phyloP scores from a whole-genome alignment of 31 red algal genomes.

The Asparagopsis taxiformis region DNA sequence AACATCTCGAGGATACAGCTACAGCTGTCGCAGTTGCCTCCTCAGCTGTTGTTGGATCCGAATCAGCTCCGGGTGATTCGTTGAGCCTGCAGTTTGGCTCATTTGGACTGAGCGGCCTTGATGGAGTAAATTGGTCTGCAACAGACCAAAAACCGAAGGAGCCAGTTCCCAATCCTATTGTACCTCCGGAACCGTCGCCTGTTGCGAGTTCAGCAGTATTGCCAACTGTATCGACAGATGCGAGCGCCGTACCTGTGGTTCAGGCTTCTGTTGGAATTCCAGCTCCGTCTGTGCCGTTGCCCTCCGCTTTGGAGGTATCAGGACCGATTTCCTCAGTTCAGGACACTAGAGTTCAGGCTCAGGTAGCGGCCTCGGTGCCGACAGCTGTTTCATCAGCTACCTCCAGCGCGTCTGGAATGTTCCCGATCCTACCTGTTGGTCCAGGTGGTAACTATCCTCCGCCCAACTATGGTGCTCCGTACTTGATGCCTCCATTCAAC shows the following conservation, averaged over 20 bases:
- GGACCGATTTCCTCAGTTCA: neutral
- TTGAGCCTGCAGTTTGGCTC: conserved; percentile 76
- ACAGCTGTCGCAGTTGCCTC: conserved; percentile 42
- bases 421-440: conserved; percentile 51
- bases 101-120: conserved; percentile 60
- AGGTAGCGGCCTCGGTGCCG: conserved; percentile 8
- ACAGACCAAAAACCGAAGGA: conserved; percentile 38
- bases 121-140: conserved; percentile 71
- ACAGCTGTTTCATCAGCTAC: conserved; percentile 11
- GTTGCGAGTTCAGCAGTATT: conserved; percentile 16
- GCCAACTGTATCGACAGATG: conserved; percentile 2
- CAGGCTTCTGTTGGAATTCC: conserved; percentile 13
- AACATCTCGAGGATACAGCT: conserved; percentile 46
- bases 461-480: conserved; percentile 49
- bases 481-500: conserved; percentile 53
- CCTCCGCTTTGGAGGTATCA: neutral
- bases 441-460: conserved; percentile 53
- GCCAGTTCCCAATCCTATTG: conserved; percentile 14
- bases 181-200: conserved; percentile 4
- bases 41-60: conserved; percentile 39
- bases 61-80: conserved; percentile 34
- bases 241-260: conserved; percentile 19
- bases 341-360: neutral
- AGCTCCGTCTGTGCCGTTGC: neutral
- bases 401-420: conserved; percentile 50